These are phyloP conservation scores for Russula dissimulans DNA, from an alignment of 768 basidiomycete species.

Conservation along the genomic window DNA sequence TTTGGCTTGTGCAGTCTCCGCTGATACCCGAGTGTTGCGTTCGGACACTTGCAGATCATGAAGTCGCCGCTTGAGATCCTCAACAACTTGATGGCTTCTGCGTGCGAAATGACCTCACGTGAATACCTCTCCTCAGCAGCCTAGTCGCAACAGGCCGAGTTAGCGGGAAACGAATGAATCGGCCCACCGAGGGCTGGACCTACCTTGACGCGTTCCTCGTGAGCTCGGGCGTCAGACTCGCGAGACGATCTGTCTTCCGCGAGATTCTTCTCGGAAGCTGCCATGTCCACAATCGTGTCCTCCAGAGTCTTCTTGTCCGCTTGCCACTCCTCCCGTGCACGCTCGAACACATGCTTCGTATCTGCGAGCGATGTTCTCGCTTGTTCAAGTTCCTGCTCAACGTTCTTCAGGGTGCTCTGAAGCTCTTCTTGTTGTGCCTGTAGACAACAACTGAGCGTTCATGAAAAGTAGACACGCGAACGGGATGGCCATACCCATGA, in stretches of 20 bases:
- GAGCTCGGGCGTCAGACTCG: slow-evolving; percentile 54
- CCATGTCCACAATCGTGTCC: slow-evolving; percentile 74
- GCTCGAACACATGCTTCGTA: slow-evolving; percentile 55
- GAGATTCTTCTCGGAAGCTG: slow-evolving; percentile 58
- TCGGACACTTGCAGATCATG: slow-evolving; percentile 40
- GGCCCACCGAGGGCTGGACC: slow-evolving; percentile 8
- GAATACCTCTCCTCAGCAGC: slow-evolving; percentile 76
- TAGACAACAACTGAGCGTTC: background rate
- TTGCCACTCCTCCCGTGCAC: slow-evolving; percentile 59
- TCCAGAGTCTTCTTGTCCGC: slow-evolving; percentile 78
- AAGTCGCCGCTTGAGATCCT: slow-evolving; percentile 56
- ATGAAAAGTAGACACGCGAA: background rate
- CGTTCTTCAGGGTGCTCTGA: slow-evolving; percentile 47
- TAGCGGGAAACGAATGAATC: background rate
- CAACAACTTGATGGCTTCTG: slow-evolving; percentile 68
- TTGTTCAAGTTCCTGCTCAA: slow-evolving; percentile 45
- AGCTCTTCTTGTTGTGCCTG: slow-evolving; percentile 59
- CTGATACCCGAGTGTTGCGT: slow-evolving; percentile 49
- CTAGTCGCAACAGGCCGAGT: slow-evolving; percentile 24
- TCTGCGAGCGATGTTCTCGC: slow-evolving; percentile 43
- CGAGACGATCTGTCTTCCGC: slow-evolving; percentile 55
- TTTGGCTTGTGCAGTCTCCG: slow-evolving; percentile 71
- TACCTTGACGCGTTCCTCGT: slow-evolving; percentile 65
- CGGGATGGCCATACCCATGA: slow-evolving; percentile 47
- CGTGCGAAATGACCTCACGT: slow-evolving; percentile 75